Percentiles rank a stretch among this genome's conserved stretches.
Conservation (phyloP, 106 monocot genomes). For the Iris macrosiphon region DNA sequence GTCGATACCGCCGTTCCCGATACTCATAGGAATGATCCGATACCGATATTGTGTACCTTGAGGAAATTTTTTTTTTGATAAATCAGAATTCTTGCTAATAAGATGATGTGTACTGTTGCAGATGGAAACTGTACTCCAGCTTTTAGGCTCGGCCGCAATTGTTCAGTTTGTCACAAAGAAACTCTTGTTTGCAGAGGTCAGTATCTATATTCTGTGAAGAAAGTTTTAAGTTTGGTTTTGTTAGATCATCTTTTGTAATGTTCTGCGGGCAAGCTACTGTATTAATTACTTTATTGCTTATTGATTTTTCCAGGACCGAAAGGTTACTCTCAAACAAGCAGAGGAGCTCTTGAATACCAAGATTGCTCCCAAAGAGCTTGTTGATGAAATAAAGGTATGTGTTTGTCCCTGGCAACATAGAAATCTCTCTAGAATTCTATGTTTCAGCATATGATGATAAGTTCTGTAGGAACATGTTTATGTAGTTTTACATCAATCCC, state of each 20-base stretch:
- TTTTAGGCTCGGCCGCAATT: slow-evolving; percentile 86
- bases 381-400: slow-evolving; percentile 84
- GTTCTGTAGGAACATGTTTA: too few species aligned
- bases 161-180: slow-evolving; percentile 73
- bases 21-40: too few species aligned
- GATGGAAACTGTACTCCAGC: slow-evolving; percentile 89
- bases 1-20: too few species aligned
- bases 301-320: slow-evolving; percentile 70
- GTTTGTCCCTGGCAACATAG: neutral
- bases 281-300: too few species aligned
- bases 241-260: neutral
- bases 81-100: neutral
- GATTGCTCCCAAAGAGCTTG: slow-evolving; percentile 91
- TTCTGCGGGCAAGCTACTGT: too few species aligned
- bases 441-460: neutral
- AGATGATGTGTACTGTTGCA: slow-evolving; percentile 23
- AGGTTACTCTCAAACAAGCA: slow-evolving; percentile 66
- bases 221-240: neutral
- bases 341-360: slow-evolving; percentile 88
- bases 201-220: slow-evolving; percentile 1
- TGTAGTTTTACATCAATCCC: too few species aligned
- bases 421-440: neutral
- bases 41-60: too few species aligned
- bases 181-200: slow-evolving; percentile 82
- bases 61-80: neutral